phyloP scores from a whole-genome alignment of 331 rosid genomes.

The Erythrophleum ivorense region DNA sequence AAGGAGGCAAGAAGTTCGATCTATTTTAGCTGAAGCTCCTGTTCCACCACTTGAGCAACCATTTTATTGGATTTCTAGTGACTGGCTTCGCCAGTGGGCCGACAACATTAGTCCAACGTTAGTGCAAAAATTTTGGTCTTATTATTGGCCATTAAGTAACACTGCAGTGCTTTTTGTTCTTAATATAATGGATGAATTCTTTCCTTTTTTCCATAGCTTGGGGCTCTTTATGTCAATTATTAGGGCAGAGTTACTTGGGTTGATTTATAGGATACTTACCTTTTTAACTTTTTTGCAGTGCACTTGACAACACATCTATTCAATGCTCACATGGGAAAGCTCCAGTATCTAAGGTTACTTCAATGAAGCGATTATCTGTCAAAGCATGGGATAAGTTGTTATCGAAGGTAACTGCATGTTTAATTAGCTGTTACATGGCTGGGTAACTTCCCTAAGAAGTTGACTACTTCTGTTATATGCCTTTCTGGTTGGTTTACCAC shows the following conservation, averaged over 20 bases:
- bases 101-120: conserved; percentile 76
- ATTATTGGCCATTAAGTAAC: conserved; percentile 7
- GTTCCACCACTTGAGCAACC: conserved; percentile 70
- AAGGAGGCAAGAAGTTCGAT: conserved; percentile 85
- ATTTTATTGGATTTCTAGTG: conserved; percentile 82
- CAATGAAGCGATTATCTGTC: conserved; percentile 72
- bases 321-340: conserved; percentile 91
- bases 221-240: conserved; percentile 23
- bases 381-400: conserved; percentile 75
- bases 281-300: conserved; percentile 55
- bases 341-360: conserved; percentile 75
- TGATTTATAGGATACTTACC: conserved; percentile 30
- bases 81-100: conserved; percentile 99
- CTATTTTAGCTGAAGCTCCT: conserved; percentile 81
- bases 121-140: conserved; percentile 44
- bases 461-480: conserved; percentile 20
- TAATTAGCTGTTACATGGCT: conserved; percentile 18
- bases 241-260: conserved; percentile 21
- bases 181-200: background rate
- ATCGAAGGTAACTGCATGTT: conserved; percentile 64
- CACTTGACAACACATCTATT: conserved; percentile 72
- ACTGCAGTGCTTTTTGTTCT: conserved; percentile 3
- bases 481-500: background rate
- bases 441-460: conserved; percentile 3
- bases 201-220: background rate